These are phyloP conservation scores for Aspergillus alliaceus DNA, from an alignment of 2,329 filamentous ascomycete species.

Conservation along the genomic window DNA sequence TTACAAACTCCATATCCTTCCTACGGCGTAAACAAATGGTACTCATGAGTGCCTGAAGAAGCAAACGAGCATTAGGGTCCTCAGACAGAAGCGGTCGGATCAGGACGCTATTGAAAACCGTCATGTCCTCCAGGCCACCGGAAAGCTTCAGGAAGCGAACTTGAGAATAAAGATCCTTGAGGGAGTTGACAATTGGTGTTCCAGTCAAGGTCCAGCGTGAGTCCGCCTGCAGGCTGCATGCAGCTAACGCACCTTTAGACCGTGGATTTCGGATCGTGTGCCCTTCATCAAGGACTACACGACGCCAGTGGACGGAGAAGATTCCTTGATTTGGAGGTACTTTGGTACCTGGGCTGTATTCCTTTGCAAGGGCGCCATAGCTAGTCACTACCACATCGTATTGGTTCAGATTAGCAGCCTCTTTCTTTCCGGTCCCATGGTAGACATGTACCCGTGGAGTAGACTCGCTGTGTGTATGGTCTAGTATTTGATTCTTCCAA, in stretches of 20 bases:
- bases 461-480: conserved; percentile 66
- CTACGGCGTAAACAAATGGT: conserved; percentile 76
- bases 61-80: conserved; percentile 57
- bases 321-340: conserved; percentile 52
- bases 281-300: conserved; percentile 79
- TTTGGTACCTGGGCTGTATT: conserved; percentile 56
- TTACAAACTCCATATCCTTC: conserved; percentile 87
- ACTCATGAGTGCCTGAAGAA: conserved; percentile 76
- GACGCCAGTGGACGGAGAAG: conserved; percentile 70
- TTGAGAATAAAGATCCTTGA: conserved; percentile 78
- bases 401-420: conserved; percentile 59
- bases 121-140: conserved; percentile 70
- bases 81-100: conserved; percentile 65
- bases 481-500: conserved; percentile 76
- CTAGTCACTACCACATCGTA: conserved; percentile 82
- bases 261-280: conserved; percentile 77
- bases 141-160: conserved; percentile 74
- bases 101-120: conserved; percentile 72
- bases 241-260: conserved; percentile 70
- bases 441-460: conserved; percentile 70
- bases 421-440: conserved; percentile 64
- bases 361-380: conserved; percentile 72
- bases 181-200: conserved; percentile 79
- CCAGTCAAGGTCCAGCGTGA: conserved; percentile 79
- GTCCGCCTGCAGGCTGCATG: conserved; percentile 64